These are phyloP conservation scores for Hypoxylon rubiginosum DNA, from an alignment of 2,329 filamentous ascomycete species.

Conservation along the genomic window DNA sequence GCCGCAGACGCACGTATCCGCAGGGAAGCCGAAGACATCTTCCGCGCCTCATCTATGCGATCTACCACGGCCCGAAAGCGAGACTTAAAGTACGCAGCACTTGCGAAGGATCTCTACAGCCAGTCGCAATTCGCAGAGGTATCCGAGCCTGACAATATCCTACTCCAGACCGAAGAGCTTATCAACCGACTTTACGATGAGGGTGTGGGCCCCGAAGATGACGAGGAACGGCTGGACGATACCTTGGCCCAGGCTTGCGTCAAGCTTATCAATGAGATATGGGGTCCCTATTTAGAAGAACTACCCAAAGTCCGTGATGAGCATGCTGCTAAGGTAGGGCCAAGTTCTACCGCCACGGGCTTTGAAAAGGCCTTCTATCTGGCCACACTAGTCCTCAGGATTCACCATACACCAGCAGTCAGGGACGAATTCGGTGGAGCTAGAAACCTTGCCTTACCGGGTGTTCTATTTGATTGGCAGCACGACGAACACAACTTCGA, in stretches of 20 bases:
- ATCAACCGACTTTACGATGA: constrained; percentile 75
- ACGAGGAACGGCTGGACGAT: constrained; percentile 68
- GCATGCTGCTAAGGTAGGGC: constrained; percentile 74
- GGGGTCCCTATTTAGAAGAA: constrained; percentile 67
- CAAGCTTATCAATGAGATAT: constrained; percentile 65
- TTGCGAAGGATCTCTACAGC: constrained; percentile 79
- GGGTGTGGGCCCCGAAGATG: constrained; percentile 68
- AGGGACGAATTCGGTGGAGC: constrained; percentile 56
- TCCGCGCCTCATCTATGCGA: constrained; percentile 65
- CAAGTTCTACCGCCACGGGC: constrained; percentile 70
- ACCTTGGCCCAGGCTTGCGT: constrained; percentile 67
- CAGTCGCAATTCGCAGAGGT: constrained; percentile 70
- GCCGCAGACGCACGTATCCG: constrained; percentile 66
- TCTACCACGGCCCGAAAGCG: constrained; percentile 58
- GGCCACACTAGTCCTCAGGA: constrained; percentile 80
- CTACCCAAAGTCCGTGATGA: constrained; percentile 65
- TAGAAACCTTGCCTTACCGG: constrained; percentile 71
- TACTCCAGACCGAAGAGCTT: constrained; percentile 81
- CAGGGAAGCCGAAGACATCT: constrained; percentile 69
- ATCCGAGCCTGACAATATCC: constrained; percentile 77
- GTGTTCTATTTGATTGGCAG: constrained; percentile 87
- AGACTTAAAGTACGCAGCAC: constrained; percentile 74
- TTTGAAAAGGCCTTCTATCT: constrained; percentile 84
- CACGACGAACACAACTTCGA: constrained; percentile 80
- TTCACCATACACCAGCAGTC: constrained; percentile 76